These are phyloP conservation scores for Plasmopara halstedii DNA, from an alignment of 352 stramenopile genomes.

Conservation along the genomic window DNA sequence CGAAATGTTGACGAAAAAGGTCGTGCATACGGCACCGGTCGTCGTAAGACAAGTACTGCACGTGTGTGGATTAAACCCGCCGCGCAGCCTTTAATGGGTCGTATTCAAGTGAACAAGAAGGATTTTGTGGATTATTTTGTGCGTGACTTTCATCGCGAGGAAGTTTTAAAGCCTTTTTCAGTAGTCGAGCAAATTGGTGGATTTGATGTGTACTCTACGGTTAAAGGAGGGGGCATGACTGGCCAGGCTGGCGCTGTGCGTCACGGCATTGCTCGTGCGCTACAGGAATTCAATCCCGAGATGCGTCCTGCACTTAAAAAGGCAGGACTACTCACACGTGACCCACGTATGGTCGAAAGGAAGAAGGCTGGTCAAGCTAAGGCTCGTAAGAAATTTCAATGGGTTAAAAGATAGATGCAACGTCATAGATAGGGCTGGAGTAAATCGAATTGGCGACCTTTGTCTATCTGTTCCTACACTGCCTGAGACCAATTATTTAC, in stretches of 20 bases:
- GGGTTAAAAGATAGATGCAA: constrained; percentile 96
- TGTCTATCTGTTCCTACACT: too few species aligned
- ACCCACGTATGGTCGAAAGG: constrained; percentile 93
- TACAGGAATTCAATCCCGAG: constrained; percentile 92
- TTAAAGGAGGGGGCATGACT: constrained; percentile 89
- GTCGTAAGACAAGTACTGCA: constrained; percentile 91
- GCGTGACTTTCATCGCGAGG: constrained; percentile 84
- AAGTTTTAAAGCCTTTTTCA: constrained; percentile 78
- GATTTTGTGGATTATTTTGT: constrained; percentile 92
- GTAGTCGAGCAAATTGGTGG: constrained; percentile 61
- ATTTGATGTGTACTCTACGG: constrained; percentile 90
- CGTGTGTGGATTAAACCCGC: constrained; percentile 91
- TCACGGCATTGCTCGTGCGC: constrained; percentile 87
- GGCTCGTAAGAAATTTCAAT: constrained; percentile 96
- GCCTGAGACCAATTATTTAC: too few species aligned
- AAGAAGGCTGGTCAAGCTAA: constrained; percentile 96
- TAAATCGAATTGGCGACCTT: too few species aligned
- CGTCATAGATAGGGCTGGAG: too few species aligned
- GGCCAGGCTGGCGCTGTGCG: constrained; percentile 92
- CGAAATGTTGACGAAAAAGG: constrained; percentile 68
- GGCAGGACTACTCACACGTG: constrained; percentile 89
- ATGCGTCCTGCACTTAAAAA: constrained; percentile 90
- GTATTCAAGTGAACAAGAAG: constrained; percentile 92
- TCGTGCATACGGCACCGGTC: constrained; percentile 86
- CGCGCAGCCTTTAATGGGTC: constrained; percentile 66